These are phyloP conservation scores for Tetracladium setigerum DNA, from an alignment of 495 filamentous ascomycete species.

Conservation along the genomic window DNA sequence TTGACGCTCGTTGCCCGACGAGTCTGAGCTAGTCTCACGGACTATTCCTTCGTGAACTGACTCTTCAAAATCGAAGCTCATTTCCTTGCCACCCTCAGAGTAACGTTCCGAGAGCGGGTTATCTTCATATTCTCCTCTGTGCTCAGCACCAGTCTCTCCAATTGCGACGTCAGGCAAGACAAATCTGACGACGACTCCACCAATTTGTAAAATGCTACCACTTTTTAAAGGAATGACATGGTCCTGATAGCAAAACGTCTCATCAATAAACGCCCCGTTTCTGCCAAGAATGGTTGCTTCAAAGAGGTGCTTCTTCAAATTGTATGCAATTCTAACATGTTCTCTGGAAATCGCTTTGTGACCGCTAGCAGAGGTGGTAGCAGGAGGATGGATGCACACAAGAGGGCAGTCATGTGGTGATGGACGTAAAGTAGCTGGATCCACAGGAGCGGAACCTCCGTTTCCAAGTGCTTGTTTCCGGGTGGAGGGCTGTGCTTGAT, in stretches of 20 bases:
- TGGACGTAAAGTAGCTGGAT: slow-evolving; percentile 42
- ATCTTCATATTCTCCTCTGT: slow-evolving; percentile 34
- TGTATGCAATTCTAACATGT: slow-evolving; percentile 80
- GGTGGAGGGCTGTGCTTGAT: slow-evolving; percentile 23
- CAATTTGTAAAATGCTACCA: slow-evolving; percentile 70
- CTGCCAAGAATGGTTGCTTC: slow-evolving; percentile 74
- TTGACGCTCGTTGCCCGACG: slow-evolving; percentile 12
- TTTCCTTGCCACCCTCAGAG: slow-evolving; percentile 47
- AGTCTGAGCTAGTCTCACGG: slow-evolving; percentile 44
- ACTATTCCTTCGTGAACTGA: slow-evolving; percentile 38
- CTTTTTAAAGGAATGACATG: slow-evolving; percentile 59
- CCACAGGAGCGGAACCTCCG: slow-evolving; percentile 39
- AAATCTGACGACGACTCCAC: slow-evolving; percentile 67
- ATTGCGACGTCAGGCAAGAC: slow-evolving; percentile 63
- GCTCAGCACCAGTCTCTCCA: slow-evolving; percentile 60
- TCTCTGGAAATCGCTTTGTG: slow-evolving; percentile 75
- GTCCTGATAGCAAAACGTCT: slow-evolving; percentile 54
- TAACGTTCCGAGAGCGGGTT: slow-evolving; percentile 28
- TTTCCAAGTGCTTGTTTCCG: slow-evolving; percentile 43
- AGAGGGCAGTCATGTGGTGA: slow-evolving; percentile 61
- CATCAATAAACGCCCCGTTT: slow-evolving; percentile 82
- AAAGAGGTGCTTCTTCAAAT: slow-evolving; percentile 63
- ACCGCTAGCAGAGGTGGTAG: slow-evolving; percentile 46
- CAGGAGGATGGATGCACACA: slow-evolving; percentile 73
- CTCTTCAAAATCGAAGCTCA: slow-evolving; percentile 62